Evolutionary conservation across 768 basidiomycete species (phyloP).

Genomic region (Kondoa subrosea): DNA sequence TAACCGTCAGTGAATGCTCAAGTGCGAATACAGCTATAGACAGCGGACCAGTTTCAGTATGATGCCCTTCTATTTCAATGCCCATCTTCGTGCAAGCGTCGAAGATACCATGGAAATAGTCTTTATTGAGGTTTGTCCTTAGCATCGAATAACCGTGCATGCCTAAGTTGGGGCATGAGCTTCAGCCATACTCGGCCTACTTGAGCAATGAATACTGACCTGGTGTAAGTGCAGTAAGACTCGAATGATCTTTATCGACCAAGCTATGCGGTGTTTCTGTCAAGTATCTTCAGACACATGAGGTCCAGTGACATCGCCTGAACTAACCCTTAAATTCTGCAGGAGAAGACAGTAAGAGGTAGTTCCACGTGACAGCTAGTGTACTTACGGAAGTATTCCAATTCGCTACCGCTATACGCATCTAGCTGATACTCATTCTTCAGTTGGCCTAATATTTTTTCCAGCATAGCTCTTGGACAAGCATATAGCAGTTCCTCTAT

Average conservation of each 20-base stretch:
- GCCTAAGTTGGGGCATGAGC: conserved; percentile 36
- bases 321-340: background rate
- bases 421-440: conserved; percentile 40
- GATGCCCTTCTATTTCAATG: conserved; percentile 55
- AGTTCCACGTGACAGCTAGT: background rate
- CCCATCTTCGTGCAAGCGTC: conserved; percentile 51
- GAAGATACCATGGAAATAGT: conserved; percentile 77
- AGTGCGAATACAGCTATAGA: conserved; percentile 2
- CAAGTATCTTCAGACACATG: conserved; percentile 14
- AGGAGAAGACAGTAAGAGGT: background rate
- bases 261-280: conserved; percentile 63
- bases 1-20: background rate
- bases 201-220: background rate
- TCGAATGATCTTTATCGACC: conserved; percentile 58
- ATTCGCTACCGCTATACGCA: conserved; percentile 47
- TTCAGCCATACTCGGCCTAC: background rate
- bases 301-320: too few relatives aligned
- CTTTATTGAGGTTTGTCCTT: conserved; percentile 70
- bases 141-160: conserved; percentile 97
- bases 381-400: conserved; percentile 41
- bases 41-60: conserved; percentile 79
- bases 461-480: conserved; percentile 71
- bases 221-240: conserved; percentile 64
- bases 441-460: conserved; percentile 41
- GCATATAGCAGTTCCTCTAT: conserved; percentile 39